Evolutionary conservation across 2,329 filamentous ascomycete genomes (phyloP), one percentile per base, ranked within the genome.

Genomic region (Aspergillus cejpii): DNA sequence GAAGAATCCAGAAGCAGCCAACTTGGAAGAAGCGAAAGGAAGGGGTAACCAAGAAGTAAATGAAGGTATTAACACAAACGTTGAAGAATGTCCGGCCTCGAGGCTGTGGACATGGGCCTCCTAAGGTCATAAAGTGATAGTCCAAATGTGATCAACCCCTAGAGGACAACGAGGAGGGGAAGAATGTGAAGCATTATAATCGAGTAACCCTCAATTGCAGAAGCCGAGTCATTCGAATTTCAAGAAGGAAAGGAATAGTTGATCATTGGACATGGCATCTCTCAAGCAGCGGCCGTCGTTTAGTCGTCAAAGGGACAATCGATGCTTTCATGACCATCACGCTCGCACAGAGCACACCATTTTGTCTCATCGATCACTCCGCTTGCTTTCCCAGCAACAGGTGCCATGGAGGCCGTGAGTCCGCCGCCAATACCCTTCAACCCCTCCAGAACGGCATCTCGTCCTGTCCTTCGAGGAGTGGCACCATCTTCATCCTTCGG

Each of bases 271-370:
- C 43, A 41, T 41, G 31, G 34, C 36, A 43, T 45, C 19, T 21
- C 14, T 15, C 29, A 23, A 27, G 10, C 11, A 14, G n/a, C 20
- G 26, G 10, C 33, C n/a, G 8, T 17, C 8, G 37, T 50, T 64
- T 55, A 70, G 66, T 94, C 88, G 69, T 95, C 90, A 67, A 94
- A 85, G 10, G 90, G 89, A 68, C 90, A 95, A 66, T 94, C 88
- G 49, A 94, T 90, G 61, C 91, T 96, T 67, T 96, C 87, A 64
- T 98, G 92, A 11, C 92, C 92, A 60, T 98, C 92, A 50, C 87
- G 81, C 73, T 98, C 92, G 64, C 92, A 98, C 36, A 97, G 75
- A 12, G 92, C 92, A 68, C 92, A 98, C 92, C 92, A 98, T 70
- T 95, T 96, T 50, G 84, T 79, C 43, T 83, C 80, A 59, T 97